phyloP scores from a whole-genome alignment of 2,329 filamentous ascomycete genomes.

The Plectosphaerella cucumerina region DNA sequence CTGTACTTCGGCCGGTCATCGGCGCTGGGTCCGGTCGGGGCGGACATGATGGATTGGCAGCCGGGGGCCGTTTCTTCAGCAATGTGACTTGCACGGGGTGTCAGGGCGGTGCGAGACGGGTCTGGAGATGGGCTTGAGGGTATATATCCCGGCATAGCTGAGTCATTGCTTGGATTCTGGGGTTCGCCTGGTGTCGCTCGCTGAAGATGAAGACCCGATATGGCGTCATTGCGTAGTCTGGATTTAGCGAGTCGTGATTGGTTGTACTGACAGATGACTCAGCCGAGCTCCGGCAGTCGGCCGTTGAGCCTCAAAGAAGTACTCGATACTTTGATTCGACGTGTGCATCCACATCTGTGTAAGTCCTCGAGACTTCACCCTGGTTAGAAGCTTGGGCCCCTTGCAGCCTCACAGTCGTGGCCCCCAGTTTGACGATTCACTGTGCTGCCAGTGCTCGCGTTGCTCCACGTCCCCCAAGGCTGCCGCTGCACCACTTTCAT shows the following conservation, averaged over 20 bases:
- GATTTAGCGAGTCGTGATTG: neutral
- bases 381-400: neutral
- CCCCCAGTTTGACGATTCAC: neutral
- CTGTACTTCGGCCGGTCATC: slow-evolving; percentile 22
- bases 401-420: neutral
- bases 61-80: neutral
- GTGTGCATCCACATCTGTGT: no score
- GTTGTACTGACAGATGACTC: neutral
- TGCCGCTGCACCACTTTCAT: neutral
- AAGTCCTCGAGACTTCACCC: neutral
- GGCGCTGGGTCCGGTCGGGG: slow-evolving; percentile 1
- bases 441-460: no score
- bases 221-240: slow-evolving; percentile 2
- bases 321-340: neutral
- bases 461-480: neutral
- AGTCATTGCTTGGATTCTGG: slow-evolving; percentile 2
- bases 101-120: neutral
- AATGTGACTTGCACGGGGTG: neutral
- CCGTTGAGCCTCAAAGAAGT: neutral
- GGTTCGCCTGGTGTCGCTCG: neutral
- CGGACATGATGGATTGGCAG: neutral
- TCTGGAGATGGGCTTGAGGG: neutral
- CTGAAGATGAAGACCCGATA: neutral
- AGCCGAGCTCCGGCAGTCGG: neutral
- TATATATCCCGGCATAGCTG: neutral